These are phyloP conservation scores for Anthracocystis setariae DNA, from an alignment of 1,284 basidiomycete genomes.

Conservation along the genomic window DNA sequence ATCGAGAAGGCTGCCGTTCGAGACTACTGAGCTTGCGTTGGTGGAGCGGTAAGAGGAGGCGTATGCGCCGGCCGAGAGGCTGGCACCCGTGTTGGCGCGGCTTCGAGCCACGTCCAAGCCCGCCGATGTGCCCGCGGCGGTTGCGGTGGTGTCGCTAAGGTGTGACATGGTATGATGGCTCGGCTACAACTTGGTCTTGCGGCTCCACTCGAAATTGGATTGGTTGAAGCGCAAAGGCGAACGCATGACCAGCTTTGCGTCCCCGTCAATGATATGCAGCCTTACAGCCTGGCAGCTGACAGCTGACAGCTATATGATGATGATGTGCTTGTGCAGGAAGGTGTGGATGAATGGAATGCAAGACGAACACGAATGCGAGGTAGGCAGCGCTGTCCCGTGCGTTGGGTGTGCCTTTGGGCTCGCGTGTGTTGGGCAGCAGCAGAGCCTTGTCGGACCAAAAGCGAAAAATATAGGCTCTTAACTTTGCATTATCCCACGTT, in stretches of 20 bases:
- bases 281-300: too few relatives aligned
- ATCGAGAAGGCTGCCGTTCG: constrained; percentile 46
- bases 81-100: constrained; percentile 36
- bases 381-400: constrained; percentile 6
- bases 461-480: too few relatives aligned
- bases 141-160: constrained; percentile 7
- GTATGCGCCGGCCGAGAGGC: constrained; percentile 20
- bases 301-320: too few relatives aligned
- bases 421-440: not conserved
- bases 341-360: not conserved
- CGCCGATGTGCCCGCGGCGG: constrained; percentile 10
- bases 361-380: too few relatives aligned
- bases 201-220: not conserved
- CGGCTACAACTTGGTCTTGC: not conserved
- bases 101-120: constrained; percentile 14
- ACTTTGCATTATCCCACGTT: too few relatives aligned
- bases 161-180: constrained; percentile 18
- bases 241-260: not conserved
- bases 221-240: not conserved
- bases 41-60: constrained; percentile 31
- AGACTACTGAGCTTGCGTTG: constrained; percentile 31
- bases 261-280: too few relatives aligned
- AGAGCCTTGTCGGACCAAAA: too few relatives aligned
- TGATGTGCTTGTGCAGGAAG: too few relatives aligned
- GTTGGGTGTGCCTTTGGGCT: constrained; percentile 1